Base-by-base conservation (phyloP, 805 yeast genomes). In the Ogataea kodamae region DNA sequence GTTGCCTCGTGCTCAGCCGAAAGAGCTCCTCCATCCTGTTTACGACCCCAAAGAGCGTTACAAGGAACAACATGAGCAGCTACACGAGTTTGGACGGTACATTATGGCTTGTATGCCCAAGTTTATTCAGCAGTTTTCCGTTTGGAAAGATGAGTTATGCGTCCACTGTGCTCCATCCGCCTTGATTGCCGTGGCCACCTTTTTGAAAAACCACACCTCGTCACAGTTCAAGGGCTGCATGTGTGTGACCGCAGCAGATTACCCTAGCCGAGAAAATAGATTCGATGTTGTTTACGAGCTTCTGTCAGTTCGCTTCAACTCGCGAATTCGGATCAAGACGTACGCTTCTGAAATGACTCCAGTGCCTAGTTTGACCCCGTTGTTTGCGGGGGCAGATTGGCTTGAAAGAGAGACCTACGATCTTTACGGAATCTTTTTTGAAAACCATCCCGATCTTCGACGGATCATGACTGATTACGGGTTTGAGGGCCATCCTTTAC, bases 381-480 rank as follows among this genome's bases (percentile, higher is more conserved):
- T 86, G 32, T 84, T 62, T 59, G 77, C 78, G 56, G 94, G 95
- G 40, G 81, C 87, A 45, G 85, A 86, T 65, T 86, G 95, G 95
- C 81, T 74, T 58, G 95, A 86, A 65, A 74, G 95, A 58, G 95
- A 86, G 61, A 78, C 92, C 9, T 86, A 82, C 59, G 95, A 86
- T 59, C 68, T 86, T 74, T 86, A 74, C 57, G 95, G 95, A 25
- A 75, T 86, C 39, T 84, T 84, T 62, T 86, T 86, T 54, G 90
- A 82, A 62, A 85, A 81, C 40, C 95, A 86, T 61, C 95, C 95
- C 5, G 95, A 85, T 61, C 69, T 85, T 55, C 78, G 95, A 65
- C 73, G 95, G 65, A 84, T 85, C 60, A 74, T 85, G 78, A 85
- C 95, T 36, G 95, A 85, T 63, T 85, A 85, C 61, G 95, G 95